These are phyloP conservation scores for Mortierella sp. DNA, from an alignment of 371 early-diverging fungal genomes.

Conservation along the genomic window DNA sequence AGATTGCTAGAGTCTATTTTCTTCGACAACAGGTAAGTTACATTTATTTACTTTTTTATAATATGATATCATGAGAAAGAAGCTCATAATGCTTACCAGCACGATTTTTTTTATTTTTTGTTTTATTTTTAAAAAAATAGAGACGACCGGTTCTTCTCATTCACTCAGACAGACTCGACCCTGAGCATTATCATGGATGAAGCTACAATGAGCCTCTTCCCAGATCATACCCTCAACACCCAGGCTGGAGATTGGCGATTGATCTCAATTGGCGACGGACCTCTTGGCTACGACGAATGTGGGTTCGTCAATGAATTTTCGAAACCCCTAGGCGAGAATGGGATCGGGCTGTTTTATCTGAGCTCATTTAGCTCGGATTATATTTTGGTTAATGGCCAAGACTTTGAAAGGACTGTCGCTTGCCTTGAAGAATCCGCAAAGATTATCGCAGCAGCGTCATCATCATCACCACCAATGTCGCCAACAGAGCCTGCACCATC, in stretches of 20 bases:
- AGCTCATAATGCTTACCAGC: conserved; percentile 1
- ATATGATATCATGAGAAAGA: not conserved
- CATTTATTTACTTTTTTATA: not conserved
- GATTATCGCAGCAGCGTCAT: conserved; percentile 4
- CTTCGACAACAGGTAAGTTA: conserved; percentile 43
- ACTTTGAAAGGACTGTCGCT: conserved; percentile 35
- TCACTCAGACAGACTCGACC: conserved; percentile 52
- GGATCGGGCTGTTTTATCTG: conserved; percentile 46
- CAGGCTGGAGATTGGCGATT: conserved; percentile 53
- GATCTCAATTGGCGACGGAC: conserved; percentile 52
- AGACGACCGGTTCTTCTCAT: conserved; percentile 48
- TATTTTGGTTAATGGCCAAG: conserved; percentile 49
- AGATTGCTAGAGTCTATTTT: conserved; percentile 48
- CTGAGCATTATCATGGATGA: conserved; percentile 54
- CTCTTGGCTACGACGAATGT: conserved; percentile 47
- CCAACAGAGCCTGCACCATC: conserved; percentile 10
- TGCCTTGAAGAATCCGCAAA: conserved; percentile 30
- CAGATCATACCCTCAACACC: conserved; percentile 52
- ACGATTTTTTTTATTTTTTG: not conserved
- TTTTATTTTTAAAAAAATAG: conserved; percentile 9
- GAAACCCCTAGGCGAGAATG: conserved; percentile 35
- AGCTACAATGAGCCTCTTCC: conserved; percentile 47
- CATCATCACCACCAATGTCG: not conserved
- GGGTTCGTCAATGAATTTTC: conserved; percentile 45
- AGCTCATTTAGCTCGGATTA: conserved; percentile 53